phyloP scores from a whole-genome alignment of 768 basidiomycete species.

The Kwoniella sp. region DNA sequence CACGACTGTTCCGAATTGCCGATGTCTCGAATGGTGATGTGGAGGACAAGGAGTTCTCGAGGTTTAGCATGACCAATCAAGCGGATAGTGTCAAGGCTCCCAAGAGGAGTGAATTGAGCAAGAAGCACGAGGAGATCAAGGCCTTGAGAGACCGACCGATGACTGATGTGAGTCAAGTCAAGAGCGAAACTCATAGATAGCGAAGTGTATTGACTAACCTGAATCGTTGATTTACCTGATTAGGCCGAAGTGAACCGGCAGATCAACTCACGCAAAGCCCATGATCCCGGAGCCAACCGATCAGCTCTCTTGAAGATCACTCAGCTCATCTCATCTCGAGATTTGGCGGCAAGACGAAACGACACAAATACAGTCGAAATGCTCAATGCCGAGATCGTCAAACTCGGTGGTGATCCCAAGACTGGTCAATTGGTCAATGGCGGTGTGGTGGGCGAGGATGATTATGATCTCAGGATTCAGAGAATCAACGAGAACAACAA shows the following conservation, averaged over 20 bases:
- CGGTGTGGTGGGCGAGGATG: constrained; percentile 33
- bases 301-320: constrained; percentile 39
- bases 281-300: constrained; percentile 42
- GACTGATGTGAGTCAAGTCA: constrained; percentile 70
- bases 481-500: constrained; percentile 88
- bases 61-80: constrained; percentile 70
- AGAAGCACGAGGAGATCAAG: constrained; percentile 66
- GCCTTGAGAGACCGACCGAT: constrained; percentile 65
- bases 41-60: constrained; percentile 48
- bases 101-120: constrained; percentile 64
- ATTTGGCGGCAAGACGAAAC: constrained; percentile 72
- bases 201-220: too few species aligned
- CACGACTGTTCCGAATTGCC: constrained; percentile 72
- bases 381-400: constrained; percentile 69
- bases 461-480: constrained; percentile 64
- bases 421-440: constrained; percentile 39
- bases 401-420: constrained; percentile 57
- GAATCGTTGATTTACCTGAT: too few species aligned
- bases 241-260: constrained; percentile 84
- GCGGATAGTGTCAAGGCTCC: constrained; percentile 64
- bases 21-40: constrained; percentile 78
- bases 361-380: constrained; percentile 67
- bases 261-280: constrained; percentile 61
- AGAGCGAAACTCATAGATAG: too few species aligned
- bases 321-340: constrained; percentile 67